A percentile compares a stretch with the other conserved stretches of the same genome.
These are phyloP conservation scores for Carex scoparia DNA, from an alignment of 176 grass and related monocot genomes.

Conservation along the genomic window DNA sequence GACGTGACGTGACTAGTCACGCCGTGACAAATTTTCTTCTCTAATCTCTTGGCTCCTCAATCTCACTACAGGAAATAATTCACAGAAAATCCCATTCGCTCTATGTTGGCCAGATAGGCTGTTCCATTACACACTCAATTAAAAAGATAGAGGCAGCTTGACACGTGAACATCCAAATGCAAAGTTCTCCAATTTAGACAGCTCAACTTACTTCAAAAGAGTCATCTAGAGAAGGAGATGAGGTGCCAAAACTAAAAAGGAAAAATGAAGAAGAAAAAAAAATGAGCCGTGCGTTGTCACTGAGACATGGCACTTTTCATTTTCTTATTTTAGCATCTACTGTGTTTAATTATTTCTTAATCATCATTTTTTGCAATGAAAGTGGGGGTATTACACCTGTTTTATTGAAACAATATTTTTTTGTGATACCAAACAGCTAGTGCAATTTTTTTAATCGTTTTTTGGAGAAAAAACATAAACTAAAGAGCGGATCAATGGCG, in stretches of 20 bases:
- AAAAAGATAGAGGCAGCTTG: conserved; percentile 35
- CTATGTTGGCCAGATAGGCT: conserved; percentile 48
- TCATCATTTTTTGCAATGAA: neutral
- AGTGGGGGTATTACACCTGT: no score
- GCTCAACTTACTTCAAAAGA: conserved; percentile 61
- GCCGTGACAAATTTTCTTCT: no score
- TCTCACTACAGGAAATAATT: neutral
- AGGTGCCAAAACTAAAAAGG: neutral
- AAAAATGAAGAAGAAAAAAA: neutral
- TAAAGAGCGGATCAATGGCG: neutral
- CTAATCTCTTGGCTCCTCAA: no score
- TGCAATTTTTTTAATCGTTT: neutral
- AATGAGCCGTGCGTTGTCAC: conserved; percentile 48
- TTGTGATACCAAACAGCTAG: no score
- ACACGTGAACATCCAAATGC: conserved; percentile 46
- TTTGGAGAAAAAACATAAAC: neutral
- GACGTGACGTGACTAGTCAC: no score
- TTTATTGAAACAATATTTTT: no score
- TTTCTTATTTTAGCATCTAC: neutral
- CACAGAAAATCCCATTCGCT: neutral
- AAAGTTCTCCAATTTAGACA: conserved; percentile 37
- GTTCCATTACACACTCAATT: conserved; percentile 34
- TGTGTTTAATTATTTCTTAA: neutral
- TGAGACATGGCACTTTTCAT: conserved; percentile 25
- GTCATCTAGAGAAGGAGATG: conserved; percentile 20